Evolutionary conservation across 1,284 basidiomycete species (phyloP).

Genomic region (Schizophyllum commune): DNA sequence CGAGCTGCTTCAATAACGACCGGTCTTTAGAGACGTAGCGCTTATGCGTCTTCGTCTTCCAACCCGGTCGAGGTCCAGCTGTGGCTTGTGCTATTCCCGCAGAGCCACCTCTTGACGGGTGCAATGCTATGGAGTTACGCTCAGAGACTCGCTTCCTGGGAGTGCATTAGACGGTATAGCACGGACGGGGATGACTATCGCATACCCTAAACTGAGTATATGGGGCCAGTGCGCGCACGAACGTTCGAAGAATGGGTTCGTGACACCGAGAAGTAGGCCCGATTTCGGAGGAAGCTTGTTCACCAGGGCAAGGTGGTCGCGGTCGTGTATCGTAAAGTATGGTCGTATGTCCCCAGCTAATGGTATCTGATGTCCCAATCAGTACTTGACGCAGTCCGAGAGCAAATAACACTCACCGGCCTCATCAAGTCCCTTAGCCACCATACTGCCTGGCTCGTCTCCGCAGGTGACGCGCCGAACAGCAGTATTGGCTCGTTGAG

Average conservation of each 20-base stretch:
- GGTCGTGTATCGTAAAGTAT: slow-evolving; percentile 94
- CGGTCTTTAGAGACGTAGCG: slow-evolving; percentile 84
- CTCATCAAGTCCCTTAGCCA: slow-evolving; percentile 86
- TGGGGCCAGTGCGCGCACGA: slow-evolving; percentile 93
- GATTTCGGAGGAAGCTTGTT: slow-evolving; percentile 80
- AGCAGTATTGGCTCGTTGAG: slow-evolving; percentile 86
- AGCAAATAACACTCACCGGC: slow-evolving; percentile 74
- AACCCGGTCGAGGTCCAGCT: slow-evolving; percentile 55
- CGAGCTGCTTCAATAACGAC: slow-evolving; percentile 59
- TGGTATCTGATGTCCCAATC: too few relatives aligned
- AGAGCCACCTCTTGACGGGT: slow-evolving; percentile 1
- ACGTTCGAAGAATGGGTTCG: slow-evolving; percentile 90
- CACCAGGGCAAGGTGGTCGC: slow-evolving; percentile 70
- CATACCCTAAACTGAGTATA: slow-evolving; percentile 48
- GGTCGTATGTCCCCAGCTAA: slow-evolving; percentile 83
- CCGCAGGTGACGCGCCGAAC: slow-evolving; percentile 74
- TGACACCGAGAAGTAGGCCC: slow-evolving; percentile 84
- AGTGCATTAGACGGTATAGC: background rate
- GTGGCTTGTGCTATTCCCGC: slow-evolving; percentile 19
- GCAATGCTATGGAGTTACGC: background rate
- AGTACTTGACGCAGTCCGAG: too few relatives aligned
- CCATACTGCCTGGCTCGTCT: slow-evolving; percentile 82
- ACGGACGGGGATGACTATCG: background rate
- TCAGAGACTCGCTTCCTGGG: slow-evolving; percentile 7
- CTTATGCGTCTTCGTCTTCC: slow-evolving; percentile 76